Percentiles rank a stretch among this genome's conserved stretches.
Conservation (phyloP, 768 basidiomycete species). For the Pholiota conissans region DNA sequence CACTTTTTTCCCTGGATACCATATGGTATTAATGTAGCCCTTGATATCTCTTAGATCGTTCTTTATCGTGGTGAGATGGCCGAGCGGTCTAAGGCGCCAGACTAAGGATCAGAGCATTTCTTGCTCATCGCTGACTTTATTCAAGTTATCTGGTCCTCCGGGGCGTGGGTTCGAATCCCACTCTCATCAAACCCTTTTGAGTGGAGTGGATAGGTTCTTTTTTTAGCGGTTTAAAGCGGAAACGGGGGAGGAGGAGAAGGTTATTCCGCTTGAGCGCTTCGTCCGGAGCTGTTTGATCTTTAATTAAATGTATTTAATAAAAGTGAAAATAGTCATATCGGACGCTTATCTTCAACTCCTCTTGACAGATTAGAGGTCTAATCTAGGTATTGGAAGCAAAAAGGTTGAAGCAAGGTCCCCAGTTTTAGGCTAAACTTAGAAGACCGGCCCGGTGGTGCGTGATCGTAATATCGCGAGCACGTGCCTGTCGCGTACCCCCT, state of each 20-base stretch:
- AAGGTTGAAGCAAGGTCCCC: background rate
- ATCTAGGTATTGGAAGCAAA: too few species aligned
- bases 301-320: too few species aligned
- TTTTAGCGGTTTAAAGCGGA: background rate
- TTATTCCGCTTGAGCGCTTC: too few species aligned
- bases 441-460: too few species aligned
- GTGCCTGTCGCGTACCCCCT: constrained; percentile 7
- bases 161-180: constrained; percentile 64
- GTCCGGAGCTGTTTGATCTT: too few species aligned
- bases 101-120: constrained; percentile 54
- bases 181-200: constrained; percentile 37
- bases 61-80: constrained; percentile 56
- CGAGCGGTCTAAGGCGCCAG: constrained; percentile 91
- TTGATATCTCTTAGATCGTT: too few species aligned
- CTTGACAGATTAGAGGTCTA: background rate
- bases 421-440: too few species aligned
- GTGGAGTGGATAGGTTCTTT: background rate
- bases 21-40: too few species aligned
- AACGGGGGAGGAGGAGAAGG: background rate
- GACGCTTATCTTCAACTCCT: too few species aligned
- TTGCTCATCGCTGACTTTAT: constrained; percentile 14
- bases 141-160: constrained; percentile 31
- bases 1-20: too few species aligned
- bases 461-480: background rate
- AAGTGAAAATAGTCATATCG: too few species aligned